Evolutionary conservation across 2,329 filamentous ascomycete genomes (phyloP), one percentile per base, ranked within the genome.

Genomic region (Alternaria panax): DNA sequence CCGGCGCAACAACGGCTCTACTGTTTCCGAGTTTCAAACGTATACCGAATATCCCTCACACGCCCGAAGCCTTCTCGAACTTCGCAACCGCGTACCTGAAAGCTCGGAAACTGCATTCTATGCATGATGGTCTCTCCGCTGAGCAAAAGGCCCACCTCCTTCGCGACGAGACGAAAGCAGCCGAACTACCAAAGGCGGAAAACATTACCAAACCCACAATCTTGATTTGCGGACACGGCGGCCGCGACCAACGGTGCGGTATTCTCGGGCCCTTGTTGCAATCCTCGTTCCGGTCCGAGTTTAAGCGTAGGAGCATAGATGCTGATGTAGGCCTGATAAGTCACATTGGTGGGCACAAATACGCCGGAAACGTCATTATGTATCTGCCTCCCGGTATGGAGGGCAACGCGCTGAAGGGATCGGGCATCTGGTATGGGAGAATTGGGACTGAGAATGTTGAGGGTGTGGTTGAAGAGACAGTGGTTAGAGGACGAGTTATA

Each of bases 221-320:
- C 28, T 80, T 98, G 20, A 90, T 97, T 42, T 99, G 95, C 73
- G 92, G 93, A 0, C 95, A 99, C 70, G 90, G 90, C 14, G 88
- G 88, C 2, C 84, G 95, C 11, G 95, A 99, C 74, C 81, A 84
- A 70, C 85, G 95, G 51, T 99, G 95, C 72, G 94, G 95, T 0
- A 80, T 92, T 22, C 83, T 94, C 64, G 93, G 92, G 0, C 92
- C 93, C 0, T 79, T 92, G 1, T 81, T 98, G 14, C 82, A 87
- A 66, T 78, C 79, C 0, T 90, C 93, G 68, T 98, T 98, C 67
- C 84, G 87, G 66, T 78, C 76, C 8, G 84, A 87, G 68, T 75
- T 93, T 6, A 77, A 77, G 2, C 76, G 74, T 5, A 78, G 80
- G 18, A 86, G 85, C 0, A 75, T 84, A 4, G 73, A 80, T 1